Conservation (phyloP, 306 rosid genomes). For the Prunus kanzakura region DNA sequence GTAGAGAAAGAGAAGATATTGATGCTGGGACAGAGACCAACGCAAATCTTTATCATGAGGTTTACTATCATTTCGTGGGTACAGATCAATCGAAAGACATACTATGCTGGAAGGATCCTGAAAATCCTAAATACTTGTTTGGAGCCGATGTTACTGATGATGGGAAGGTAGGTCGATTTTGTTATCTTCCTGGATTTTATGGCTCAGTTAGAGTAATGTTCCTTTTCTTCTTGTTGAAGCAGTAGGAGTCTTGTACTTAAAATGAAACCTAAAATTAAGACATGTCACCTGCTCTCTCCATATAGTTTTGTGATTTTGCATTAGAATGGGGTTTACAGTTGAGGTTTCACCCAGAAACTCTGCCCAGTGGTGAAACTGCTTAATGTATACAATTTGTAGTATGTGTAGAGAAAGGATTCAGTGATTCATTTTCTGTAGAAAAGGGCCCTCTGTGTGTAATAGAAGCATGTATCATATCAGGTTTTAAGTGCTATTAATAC, state of each 20-base stretch:
- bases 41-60: constrained; percentile 67
- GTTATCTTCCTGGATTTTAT: constrained; percentile 16
- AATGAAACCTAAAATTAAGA: background rate
- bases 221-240: background rate
- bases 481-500: background rate
- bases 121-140: constrained; percentile 72
- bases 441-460: background rate
- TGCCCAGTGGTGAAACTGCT: background rate
- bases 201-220: background rate
- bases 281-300: background rate
- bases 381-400: background rate
- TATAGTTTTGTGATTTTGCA: background rate
- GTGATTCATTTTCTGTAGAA: background rate
- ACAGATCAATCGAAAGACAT: constrained; percentile 80
- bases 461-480: background rate
- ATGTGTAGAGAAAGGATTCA: background rate
- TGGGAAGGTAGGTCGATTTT: constrained; percentile 57
- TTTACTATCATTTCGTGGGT: constrained; percentile 82
- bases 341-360: background rate
- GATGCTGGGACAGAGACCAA: constrained; percentile 94
- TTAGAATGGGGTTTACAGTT: background rate
- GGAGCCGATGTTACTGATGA: constrained; percentile 62
- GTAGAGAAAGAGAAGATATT: constrained; percentile 56
- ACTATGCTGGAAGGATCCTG: constrained; percentile 81
- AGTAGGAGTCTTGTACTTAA: background rate